Evolutionary conservation across 371 early-diverging fungal genomes (phyloP), one percentile per base, ranked within the genome.

Genomic region (Rhizopus delemar): DNA sequence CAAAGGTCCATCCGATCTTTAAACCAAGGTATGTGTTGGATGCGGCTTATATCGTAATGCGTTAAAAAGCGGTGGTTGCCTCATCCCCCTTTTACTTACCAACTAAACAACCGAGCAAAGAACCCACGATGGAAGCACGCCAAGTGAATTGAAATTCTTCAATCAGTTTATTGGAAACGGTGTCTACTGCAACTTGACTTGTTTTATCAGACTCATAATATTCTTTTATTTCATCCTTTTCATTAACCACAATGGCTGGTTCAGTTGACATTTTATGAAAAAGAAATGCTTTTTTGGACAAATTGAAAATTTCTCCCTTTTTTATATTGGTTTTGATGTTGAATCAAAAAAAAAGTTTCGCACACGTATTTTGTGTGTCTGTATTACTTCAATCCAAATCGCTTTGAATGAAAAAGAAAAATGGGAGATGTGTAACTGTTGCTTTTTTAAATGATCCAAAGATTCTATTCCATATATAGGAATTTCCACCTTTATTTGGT

Each of bases 1-100:
- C 87, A 68, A 90, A 90, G 5, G 86, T 79, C 84, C 87, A 87
- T 33, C 89, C 89, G 45, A 85, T 80, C 66, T 84, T 89, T 29
- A 90, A 69, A 63, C 90, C 90, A 29, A 89, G 79, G 56, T 89
- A 90, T 62, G 86, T 75, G 71, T 90, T 90, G 53, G 86, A 85
- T 35, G 90, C 90, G 50, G 84, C 83, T 74, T 85, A 51, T 34
- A 8, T 8, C 29, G 12, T 4, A 35, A 35, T 4, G 11, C 9
- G 7, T 13, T 8, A 34, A 8, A 16, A 22, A 34, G 12, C 15
- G 35, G 9, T 28, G 28, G 29, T 32, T 11, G 8, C 15, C 8
- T 29, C 28, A 22, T 34, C 28, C 28, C n/a, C 22, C n/a, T 15
- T 57, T 46, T 49, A 6, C n/a, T 54, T 73, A 69, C 77, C 73